Conservation (phyloP, 2,329 filamentous ascomycete species). For the Huntiella decipiens region DNA sequence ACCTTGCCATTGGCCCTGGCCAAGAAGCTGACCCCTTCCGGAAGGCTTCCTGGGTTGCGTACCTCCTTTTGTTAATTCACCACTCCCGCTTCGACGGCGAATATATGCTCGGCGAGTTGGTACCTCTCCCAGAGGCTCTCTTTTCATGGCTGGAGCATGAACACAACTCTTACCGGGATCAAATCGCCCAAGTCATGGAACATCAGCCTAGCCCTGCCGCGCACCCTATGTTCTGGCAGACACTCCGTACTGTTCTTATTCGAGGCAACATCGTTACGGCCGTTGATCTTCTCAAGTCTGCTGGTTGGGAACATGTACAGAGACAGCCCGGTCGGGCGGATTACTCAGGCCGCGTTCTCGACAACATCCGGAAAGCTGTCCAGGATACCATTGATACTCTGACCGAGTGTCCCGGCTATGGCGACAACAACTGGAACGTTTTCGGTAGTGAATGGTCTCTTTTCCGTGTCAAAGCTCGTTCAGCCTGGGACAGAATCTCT, state of each 20-base stretch:
- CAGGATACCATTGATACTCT: conserved; percentile 50
- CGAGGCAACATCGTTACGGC: conserved; percentile 55
- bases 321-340: conserved; percentile 46
- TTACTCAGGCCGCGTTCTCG: conserved; percentile 58
- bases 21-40: conserved; percentile 42
- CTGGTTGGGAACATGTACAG: conserved; percentile 60
- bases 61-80: conserved; percentile 59
- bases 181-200: conserved; percentile 44
- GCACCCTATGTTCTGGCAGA: conserved; percentile 69
- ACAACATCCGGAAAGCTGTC: conserved; percentile 56
- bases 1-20: conserved; percentile 46
- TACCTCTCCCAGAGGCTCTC: conserved; percentile 54
- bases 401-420: conserved; percentile 47
- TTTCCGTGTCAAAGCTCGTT: conserved; percentile 57
- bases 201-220: conserved; percentile 54
- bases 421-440: conserved; percentile 61
- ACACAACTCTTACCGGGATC: conserved; percentile 52
- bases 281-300: conserved; percentile 48
- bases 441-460: conserved; percentile 64
- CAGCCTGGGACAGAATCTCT: conserved; percentile 50
- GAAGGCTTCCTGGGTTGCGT: conserved; percentile 63
- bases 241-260: conserved; percentile 52
- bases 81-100: conserved; percentile 36
- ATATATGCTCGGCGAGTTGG: conserved; percentile 22
- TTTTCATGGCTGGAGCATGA: conserved; percentile 66